These are phyloP conservation scores for Drechslera avenae DNA, from an alignment of 2,329 filamentous ascomycete species.

Conservation along the genomic window DNA sequence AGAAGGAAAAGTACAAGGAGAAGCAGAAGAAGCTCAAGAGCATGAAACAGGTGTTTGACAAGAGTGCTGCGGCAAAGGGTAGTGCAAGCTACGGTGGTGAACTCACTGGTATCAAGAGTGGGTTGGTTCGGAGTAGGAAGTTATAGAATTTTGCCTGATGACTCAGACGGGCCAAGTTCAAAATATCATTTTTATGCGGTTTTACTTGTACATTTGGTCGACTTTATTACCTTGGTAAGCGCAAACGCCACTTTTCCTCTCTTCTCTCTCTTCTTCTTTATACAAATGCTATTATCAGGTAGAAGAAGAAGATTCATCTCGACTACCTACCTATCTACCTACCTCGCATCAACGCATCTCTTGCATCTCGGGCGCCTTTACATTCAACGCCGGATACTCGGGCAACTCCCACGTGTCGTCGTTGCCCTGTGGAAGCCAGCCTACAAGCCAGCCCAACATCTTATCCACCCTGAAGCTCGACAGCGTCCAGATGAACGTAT, in stretches of 20 bases:
- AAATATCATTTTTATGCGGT: too few relatives aligned
- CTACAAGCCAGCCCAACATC: background rate
- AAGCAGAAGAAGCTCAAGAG: conserved; percentile 97
- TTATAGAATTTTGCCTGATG: conserved; percentile 58
- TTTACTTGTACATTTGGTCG: too few relatives aligned
- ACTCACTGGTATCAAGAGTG: conserved; percentile 91
- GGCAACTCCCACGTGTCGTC: conserved; percentile 4
- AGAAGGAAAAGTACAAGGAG: conserved; percentile 92
- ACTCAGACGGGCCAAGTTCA: too few relatives aligned
- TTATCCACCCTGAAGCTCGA: background rate
- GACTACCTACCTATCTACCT: too few relatives aligned
- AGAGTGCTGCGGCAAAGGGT: conserved; percentile 71
- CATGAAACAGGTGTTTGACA: conserved; percentile 81
- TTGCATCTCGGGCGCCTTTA: background rate
- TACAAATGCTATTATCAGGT: too few relatives aligned
- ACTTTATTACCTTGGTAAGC: too few relatives aligned
- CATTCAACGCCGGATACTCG: conserved; percentile 20
- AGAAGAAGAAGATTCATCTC: too few relatives aligned
- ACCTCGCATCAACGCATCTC: background rate
- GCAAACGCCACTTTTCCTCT: too few relatives aligned
- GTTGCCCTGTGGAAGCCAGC: background rate
- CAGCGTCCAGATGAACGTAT: background rate
- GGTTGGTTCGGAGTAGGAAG: conserved; percentile 91
- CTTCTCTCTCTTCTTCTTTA: too few relatives aligned
- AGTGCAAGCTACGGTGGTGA: conserved; percentile 75